phyloP scores from a whole-genome alignment of 495 filamentous ascomycete genomes.

The Friedmanniomyces simplex region DNA sequence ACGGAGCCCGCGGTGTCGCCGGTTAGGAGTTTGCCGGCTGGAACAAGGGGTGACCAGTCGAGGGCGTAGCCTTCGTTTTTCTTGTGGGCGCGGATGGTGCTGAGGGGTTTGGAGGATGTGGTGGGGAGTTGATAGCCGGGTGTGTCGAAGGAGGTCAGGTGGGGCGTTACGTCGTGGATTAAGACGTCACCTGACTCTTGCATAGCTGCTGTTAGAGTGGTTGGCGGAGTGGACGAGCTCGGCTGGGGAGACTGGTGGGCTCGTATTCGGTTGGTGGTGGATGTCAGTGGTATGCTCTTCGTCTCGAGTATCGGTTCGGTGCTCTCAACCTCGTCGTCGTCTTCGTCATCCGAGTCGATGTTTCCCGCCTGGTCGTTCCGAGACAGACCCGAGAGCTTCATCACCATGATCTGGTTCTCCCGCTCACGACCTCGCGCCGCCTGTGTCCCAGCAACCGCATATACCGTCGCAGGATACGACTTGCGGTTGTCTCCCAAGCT shows the following conservation, averaged over 20 bases:
- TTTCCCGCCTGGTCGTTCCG: constrained; percentile 65
- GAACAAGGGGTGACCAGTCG: constrained; percentile 79
- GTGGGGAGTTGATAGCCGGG: constrained; percentile 72
- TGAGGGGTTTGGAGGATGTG: constrained; percentile 72
- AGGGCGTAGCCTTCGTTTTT: constrained; percentile 78
- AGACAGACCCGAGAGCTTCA: constrained; percentile 86
- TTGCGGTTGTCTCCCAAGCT: constrained; percentile 80
- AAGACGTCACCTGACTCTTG: constrained; percentile 76
- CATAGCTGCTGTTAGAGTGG: constrained; percentile 82
- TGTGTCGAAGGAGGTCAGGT: constrained; percentile 76
- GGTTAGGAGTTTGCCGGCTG: constrained; percentile 72
- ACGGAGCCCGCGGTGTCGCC: constrained; percentile 87
- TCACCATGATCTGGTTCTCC: constrained; percentile 87
- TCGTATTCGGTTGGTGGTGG: constrained; percentile 88
- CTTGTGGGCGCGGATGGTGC: constrained; percentile 82
- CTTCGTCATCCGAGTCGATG: constrained; percentile 57
- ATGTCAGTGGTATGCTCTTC: constrained; percentile 70
- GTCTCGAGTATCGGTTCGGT: constrained; percentile 91
- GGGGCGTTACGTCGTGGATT: constrained; percentile 85
- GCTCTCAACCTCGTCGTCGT: constrained; percentile 60
- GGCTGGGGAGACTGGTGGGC: constrained; percentile 61
- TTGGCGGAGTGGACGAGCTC: constrained; percentile 58
- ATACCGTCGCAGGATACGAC: constrained; percentile 84
- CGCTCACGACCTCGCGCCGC: constrained; percentile 60
- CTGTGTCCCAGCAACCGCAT: constrained; percentile 88